phyloP scores from a whole-genome alignment of 1,139 yeast species.

The Debaryomycetaceae sp. region DNA sequence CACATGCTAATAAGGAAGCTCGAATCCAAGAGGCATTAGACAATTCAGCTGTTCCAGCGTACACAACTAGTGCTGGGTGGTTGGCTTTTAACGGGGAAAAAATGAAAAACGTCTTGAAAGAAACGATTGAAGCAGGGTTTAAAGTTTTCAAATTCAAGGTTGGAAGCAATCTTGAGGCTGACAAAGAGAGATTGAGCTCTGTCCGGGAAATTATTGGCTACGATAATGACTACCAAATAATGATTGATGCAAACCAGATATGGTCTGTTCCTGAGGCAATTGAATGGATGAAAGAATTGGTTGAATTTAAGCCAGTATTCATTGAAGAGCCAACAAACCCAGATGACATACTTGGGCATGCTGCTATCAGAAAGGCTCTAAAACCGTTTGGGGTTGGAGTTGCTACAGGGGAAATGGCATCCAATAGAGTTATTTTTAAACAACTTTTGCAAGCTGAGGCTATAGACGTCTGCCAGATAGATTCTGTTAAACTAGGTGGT shows the following conservation, averaged over 20 bases:
- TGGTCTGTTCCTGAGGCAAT: constrained; percentile 41
- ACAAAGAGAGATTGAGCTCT: constrained; percentile 27
- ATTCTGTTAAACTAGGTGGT: no score
- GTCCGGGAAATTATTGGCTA: constrained; percentile 38
- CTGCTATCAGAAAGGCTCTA: constrained; percentile 30
- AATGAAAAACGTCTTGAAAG: no score
- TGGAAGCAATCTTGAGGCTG: constrained; percentile 32
- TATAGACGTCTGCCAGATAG: no score
- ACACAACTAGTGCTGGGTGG: no score
- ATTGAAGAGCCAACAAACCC: constrained; percentile 42
- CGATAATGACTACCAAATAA: constrained; percentile 30
- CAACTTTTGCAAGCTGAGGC: no score
- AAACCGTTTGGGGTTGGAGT: constrained; percentile 32
- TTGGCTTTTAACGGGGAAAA: no score
- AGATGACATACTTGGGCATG: constrained; percentile 36
- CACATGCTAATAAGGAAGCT: constrained; percentile 27
- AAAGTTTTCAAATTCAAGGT: constrained; percentile 39
- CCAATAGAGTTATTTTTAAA: no score
- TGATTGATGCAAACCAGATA: constrained; percentile 39
- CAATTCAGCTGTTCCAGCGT: no score
- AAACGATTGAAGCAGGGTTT: constrained; percentile 35
- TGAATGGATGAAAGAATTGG: constrained; percentile 31
- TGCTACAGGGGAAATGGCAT: constrained; percentile 42
- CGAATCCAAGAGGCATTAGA: no score
- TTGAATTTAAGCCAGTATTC: constrained; percentile 33